phyloP scores from a whole-genome alignment of 345 rosid genomes.

The Dipteronia dyeriana region DNA sequence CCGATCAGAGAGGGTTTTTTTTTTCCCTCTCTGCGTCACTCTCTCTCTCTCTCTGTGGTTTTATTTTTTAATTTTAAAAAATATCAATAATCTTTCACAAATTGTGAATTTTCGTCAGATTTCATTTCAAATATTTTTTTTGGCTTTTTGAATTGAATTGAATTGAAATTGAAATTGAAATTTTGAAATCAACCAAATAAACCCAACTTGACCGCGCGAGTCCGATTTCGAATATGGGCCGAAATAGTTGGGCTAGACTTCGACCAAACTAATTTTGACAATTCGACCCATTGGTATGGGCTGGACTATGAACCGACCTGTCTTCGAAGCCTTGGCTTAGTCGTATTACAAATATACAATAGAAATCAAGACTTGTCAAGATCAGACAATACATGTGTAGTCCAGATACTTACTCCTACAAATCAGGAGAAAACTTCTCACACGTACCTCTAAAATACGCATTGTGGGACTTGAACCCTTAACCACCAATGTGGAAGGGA shows the following conservation, averaged over 20 bases:
- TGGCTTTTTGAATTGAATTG: not conserved
- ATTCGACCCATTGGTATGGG: not conserved
- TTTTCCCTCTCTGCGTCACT: not conserved
- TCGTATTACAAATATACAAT: no score
- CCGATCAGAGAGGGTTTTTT: not conserved
- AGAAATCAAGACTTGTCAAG: no score
- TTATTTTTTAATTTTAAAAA: not conserved
- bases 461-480: no score
- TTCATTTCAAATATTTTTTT: not conserved
- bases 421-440: no score
- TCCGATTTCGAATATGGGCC: not conserved
- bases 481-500: no score
- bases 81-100: not conserved
- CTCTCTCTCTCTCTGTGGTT: not conserved
- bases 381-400: no score
- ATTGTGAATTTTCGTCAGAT: slow-evolving; percentile 8
- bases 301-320: not conserved
- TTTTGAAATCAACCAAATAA: not conserved
- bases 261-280: not conserved
- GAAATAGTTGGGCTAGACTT: not conserved
- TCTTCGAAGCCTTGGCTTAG: no score
- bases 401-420: no score
- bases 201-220: not conserved
- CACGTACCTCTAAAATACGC: no score
- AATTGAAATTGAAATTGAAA: slow-evolving; percentile 12